These are phyloP conservation scores for Pisolithus sp. DNA, from an alignment of 768 basidiomycete species.

Conservation along the genomic window DNA sequence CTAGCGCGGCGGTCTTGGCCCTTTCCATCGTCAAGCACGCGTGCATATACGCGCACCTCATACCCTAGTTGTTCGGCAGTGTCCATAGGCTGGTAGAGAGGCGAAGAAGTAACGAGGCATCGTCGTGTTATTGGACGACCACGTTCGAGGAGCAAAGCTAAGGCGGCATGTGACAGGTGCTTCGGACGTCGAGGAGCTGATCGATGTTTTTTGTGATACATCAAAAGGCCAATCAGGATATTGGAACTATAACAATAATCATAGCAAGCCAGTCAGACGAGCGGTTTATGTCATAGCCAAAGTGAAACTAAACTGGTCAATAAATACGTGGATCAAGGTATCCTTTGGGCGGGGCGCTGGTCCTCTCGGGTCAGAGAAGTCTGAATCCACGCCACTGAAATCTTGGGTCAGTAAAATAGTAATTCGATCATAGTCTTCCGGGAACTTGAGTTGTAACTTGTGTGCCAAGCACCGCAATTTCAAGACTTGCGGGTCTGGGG, in stretches of 20 bases:
- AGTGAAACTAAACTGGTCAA: slow-evolving; percentile 36
- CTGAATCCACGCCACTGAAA: slow-evolving; percentile 30
- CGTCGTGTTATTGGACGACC: slow-evolving; percentile 70
- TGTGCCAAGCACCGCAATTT: slow-evolving; percentile 50
- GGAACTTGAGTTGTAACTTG: slow-evolving; percentile 51
- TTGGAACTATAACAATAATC: slow-evolving; percentile 55
- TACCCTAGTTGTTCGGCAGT: slow-evolving; percentile 68
- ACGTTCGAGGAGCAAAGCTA: slow-evolving; percentile 74
- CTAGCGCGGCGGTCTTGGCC: slow-evolving; percentile 45
- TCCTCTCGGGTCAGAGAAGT: slow-evolving; percentile 29
- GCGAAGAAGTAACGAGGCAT: slow-evolving; percentile 75
- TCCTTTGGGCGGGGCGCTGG: slow-evolving; percentile 28
- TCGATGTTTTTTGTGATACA: slow-evolving; percentile 53
- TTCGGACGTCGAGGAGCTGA: slow-evolving; percentile 32
- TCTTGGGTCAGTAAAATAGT: slow-evolving; percentile 29
- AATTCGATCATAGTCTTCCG: slow-evolving; percentile 38
- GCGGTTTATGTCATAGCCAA: neutral
- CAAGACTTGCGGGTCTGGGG: slow-evolving; percentile 41
- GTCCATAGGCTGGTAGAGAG: slow-evolving; percentile 78
- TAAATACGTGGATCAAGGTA: slow-evolving; percentile 34
- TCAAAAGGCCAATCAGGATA: slow-evolving; percentile 79
- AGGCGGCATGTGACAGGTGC: slow-evolving; percentile 70
- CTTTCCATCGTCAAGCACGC: slow-evolving; percentile 64
- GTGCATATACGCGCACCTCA: slow-evolving; percentile 60
- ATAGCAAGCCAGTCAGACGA: slow-evolving; percentile 6